Percentiles rank a stretch among this genome's conserved stretches.
Evolutionary conservation across 371 early-diverging fungal genomes (phyloP).

Genomic region (Rhizopus microsporus): DNA sequence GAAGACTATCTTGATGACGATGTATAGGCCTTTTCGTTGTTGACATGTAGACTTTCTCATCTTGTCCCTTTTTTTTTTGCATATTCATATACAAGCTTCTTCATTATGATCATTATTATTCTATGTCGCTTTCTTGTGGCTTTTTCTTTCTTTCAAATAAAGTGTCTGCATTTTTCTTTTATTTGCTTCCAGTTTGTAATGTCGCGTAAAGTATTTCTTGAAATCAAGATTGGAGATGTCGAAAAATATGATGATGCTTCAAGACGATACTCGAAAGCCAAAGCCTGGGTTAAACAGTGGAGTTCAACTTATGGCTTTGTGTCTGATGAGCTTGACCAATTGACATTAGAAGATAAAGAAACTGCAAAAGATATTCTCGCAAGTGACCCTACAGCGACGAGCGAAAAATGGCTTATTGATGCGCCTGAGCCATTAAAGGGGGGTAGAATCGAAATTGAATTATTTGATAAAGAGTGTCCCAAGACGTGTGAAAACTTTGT

Average conservation of each 20-base stretch:
- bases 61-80: too few relatives aligned
- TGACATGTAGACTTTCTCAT: too few relatives aligned
- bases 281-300: slow-evolving; percentile 46
- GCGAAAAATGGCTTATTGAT: slow-evolving; percentile 37
- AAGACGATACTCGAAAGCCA: slow-evolving; percentile 35
- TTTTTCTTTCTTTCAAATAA: too few relatives aligned
- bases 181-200: slow-evolving; percentile 10
- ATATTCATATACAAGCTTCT: too few relatives aligned
- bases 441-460: slow-evolving; percentile 51
- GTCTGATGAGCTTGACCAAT: slow-evolving; percentile 31
- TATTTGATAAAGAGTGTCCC: slow-evolving; percentile 57
- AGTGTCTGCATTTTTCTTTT: too few relatives aligned
- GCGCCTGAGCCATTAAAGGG: slow-evolving; percentile 44
- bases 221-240: slow-evolving; percentile 53
- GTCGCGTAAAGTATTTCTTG: slow-evolving; percentile 39
- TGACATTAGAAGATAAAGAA: slow-evolving; percentile 35
- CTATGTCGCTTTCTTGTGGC: too few relatives aligned
- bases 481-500: slow-evolving; percentile 66
- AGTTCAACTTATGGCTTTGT: slow-evolving; percentile 46
- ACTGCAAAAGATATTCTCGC: slow-evolving; percentile 50
- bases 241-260: slow-evolving; percentile 27
- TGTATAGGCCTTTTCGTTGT: too few relatives aligned
- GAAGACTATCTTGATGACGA: too few relatives aligned
- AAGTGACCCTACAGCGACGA: slow-evolving; percentile 32
- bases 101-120: too few relatives aligned